Base-by-base conservation (phyloP, 2,329 filamentous ascomycete genomes). In the Fusarium mundagurra region DNA sequence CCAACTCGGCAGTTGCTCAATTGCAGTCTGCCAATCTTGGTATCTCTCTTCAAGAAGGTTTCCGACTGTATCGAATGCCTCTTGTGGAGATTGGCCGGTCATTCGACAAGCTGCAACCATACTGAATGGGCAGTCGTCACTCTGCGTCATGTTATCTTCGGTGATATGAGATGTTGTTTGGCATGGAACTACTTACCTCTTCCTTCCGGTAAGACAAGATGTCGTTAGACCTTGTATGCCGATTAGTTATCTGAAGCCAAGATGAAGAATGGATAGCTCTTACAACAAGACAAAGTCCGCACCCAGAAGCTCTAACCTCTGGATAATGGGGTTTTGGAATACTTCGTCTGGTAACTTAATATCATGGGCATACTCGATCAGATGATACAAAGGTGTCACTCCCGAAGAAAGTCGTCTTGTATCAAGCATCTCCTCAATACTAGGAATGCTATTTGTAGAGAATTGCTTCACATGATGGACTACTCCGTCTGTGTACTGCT, bases 31-130 rank as follows among this genome's bases (percentile, higher is more conserved):
- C 58, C 67, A 69, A 22, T 69, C 43, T 13, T 58, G 29, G 29
- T 69, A 50, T 6, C 67, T 48, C 5, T 57, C 50, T 24, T 64
- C 67, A 3, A 69, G 34, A 27, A 69, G 58, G 6, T 39, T 36
- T 8, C 50, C 65, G 1, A 69, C 50, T 1, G 58, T 64, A 18
- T 69, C 9, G 12, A 69, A 69, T 6, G 67, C 67, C 22, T 69
- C 38, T 33, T 69, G 67, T 2, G 65, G 12, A 3, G 67, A 64
- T 22, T 69, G 65, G 1, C 67, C 67, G 1, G 44, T 54, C 58
- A 69, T 69, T n/a, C 67, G 50, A 24, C 67, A 69, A 5, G 67
- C 67, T 8, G 67, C 67, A 0, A 69, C 67, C 67, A 69, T 69
- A 22, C 67, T 69, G 1, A 69, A 69, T 0, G 67, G 67, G 11